Conservation (phyloP, 805 yeast species). For the Cyberlindnera euphorbiae region DNA sequence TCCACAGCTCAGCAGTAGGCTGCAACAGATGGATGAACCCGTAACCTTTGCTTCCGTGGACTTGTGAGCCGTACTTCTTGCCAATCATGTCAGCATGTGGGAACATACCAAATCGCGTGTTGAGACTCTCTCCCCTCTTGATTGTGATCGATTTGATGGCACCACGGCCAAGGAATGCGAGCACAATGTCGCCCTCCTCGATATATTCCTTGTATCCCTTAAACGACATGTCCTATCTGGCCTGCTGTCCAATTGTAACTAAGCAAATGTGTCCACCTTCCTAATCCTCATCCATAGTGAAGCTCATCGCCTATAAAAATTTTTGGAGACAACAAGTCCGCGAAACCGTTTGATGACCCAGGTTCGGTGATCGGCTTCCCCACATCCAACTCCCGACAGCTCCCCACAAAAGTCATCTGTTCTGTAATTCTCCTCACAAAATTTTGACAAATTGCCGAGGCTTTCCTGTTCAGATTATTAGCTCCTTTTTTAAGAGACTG, state of each 20-base stretch:
- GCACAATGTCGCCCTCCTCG: conserved; percentile 80
- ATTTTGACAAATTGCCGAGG: conserved; percentile 1
- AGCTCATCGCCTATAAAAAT: conserved; percentile 5
- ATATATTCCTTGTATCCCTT: conserved; percentile 58
- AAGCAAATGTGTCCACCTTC: no score
- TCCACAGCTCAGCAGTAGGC: conserved; percentile 96
- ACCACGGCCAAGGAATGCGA: conserved; percentile 80
- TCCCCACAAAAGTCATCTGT: not conserved
- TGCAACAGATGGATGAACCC: conserved; percentile 86
- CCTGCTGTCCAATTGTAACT: no score
- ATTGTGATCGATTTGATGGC: conserved; percentile 71
- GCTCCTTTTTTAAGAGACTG: no score
- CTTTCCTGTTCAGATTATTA: not conserved
- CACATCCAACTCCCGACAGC: not conserved
- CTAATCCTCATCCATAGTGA: not conserved
- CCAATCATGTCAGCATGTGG: conserved; percentile 85
- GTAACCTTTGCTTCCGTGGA: conserved; percentile 65
- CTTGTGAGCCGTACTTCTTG: conserved; percentile 75
- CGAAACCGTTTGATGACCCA: conserved; percentile 6
- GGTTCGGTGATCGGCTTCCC: no score
- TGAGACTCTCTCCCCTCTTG: conserved; percentile 53
- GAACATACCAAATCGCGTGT: conserved; percentile 87
- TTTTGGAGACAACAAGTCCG: not conserved
- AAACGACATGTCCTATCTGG: conserved; percentile 25
- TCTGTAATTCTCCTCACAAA: not conserved